phyloP scores from a whole-genome alignment of 2,329 filamentous ascomycete genomes.

The Parafenestella ontariensis region DNA sequence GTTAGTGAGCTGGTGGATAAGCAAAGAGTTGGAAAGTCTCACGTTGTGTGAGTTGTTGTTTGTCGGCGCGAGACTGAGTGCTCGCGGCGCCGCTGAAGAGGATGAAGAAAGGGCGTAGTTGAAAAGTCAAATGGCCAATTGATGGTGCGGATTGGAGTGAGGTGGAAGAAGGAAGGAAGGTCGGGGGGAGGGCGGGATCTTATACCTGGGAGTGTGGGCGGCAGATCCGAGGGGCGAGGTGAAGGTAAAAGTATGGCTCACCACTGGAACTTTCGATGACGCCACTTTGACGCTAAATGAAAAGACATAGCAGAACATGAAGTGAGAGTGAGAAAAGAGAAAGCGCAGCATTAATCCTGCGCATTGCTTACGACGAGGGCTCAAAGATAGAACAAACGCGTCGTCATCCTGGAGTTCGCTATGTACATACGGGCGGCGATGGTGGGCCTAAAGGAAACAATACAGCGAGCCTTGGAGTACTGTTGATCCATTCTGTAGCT shows the following conservation, averaged over 20 bases:
- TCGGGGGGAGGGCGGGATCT: neutral
- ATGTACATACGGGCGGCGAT: no score
- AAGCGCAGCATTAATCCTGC: no score
- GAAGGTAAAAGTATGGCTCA: constrained; percentile 14
- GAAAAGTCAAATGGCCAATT: neutral
- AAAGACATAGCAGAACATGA: neutral
- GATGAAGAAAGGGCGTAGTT: neutral
- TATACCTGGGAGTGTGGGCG: neutral
- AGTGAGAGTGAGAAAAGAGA: neutral
- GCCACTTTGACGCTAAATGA: constrained; percentile 1
- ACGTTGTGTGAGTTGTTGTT: neutral
- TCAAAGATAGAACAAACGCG: neutral
- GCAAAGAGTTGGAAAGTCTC: neutral
- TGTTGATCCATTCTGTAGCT: no score
- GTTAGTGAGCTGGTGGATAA: neutral
- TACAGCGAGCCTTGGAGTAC: no score
- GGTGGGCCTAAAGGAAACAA: no score
- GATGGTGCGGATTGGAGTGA: neutral
- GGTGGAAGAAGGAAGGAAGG: neutral
- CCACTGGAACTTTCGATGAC: neutral
- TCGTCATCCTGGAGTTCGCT: no score
- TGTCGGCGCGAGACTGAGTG: neutral
- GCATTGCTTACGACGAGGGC: no score
- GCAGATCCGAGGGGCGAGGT: constrained; percentile 1
- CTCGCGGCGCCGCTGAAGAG: neutral